Percentiles rank a stretch among this genome's conserved stretches.
These are phyloP conservation scores for Quillaja saponaria DNA, from an alignment of 306 rosid species.

Conservation along the genomic window DNA sequence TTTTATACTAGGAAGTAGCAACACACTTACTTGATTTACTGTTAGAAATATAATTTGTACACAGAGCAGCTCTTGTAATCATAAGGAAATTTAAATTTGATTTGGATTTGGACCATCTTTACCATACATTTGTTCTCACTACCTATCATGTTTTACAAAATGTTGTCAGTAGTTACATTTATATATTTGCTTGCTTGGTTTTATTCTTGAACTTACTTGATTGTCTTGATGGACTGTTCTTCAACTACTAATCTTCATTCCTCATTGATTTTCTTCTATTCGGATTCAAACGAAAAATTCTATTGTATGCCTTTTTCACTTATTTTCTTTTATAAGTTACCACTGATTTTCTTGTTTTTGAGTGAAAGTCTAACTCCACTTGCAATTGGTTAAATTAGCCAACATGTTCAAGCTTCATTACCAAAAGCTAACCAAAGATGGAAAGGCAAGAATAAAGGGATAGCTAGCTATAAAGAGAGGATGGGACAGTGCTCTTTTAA, in stretches of 20 bases:
- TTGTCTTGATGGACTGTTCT: not conserved
- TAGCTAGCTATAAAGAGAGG: constrained; percentile 24
- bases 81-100: too few species aligned
- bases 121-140: too few species aligned
- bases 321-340: not conserved
- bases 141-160: too few species aligned
- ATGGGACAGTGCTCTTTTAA: constrained; percentile 1
- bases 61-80: too few species aligned
- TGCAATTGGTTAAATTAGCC: not conserved
- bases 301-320: not conserved
- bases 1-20: not conserved
- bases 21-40: not conserved
- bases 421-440: constrained; percentile 2
- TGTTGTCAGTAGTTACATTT: too few species aligned
- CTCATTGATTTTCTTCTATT: too few species aligned
- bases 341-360: not conserved
- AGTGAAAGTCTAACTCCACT: not conserved
- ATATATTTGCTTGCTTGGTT: too few species aligned
- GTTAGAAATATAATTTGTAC: too few species aligned
- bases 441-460: constrained; percentile 22
- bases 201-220: too few species aligned
- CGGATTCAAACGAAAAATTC: too few species aligned
- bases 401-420: not conserved
- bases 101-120: too few species aligned
- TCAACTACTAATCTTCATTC: not conserved